Base-by-base conservation (phyloP, 805 yeast species). In the Blastobotrys chiropterorum region DNA sequence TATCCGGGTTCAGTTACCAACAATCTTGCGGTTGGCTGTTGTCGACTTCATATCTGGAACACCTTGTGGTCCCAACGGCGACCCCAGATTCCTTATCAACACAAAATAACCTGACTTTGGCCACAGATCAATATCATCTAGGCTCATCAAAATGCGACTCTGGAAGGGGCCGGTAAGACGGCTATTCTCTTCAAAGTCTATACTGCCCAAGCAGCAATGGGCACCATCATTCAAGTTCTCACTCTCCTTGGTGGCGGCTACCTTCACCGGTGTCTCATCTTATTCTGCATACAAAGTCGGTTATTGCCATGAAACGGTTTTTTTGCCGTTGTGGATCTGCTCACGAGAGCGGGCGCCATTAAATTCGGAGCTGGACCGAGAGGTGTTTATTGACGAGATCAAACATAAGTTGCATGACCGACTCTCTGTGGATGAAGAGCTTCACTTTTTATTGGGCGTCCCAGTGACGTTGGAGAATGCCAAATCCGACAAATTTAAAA, bases 311-410 rank as follows among this genome's bases (percentile, higher is more conserved):
- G 56, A 55, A 21, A 38, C 53, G n/a, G 53, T 57, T 14, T 59
- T 59, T 45, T 6, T 59, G 8, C 62, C 62, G 1, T 42, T 57
- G 21, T 57, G 58, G 60, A 44, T 56, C 7, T 52, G 51, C 19
- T 38, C 55, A 19, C 38, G 47, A 13, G 42, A 47, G 20, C 50
- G 62, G 15, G 20, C 47, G 14, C 60, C 59, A 2, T 56, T 52
- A 38, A 41, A 39, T 13, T 48, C 56, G 3, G 62, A 59, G 47
- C 38, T 57, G n/a, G 56, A 57, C 39, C 41, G 43, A 15, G 54
- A 54, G 19, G 41, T 48, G 13, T 46, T 59, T 17, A 38, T 57
- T 5, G 38, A 50, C 4, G 41, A 49, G 19, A 34, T 52, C 40
- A 49, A 46, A 46, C 45, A 34, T 8, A 46, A 48, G 42, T 52